These are phyloP conservation scores for Lepiota brunneoincarnata DNA, from an alignment of 768 basidiomycete genomes.

Conservation along the genomic window DNA sequence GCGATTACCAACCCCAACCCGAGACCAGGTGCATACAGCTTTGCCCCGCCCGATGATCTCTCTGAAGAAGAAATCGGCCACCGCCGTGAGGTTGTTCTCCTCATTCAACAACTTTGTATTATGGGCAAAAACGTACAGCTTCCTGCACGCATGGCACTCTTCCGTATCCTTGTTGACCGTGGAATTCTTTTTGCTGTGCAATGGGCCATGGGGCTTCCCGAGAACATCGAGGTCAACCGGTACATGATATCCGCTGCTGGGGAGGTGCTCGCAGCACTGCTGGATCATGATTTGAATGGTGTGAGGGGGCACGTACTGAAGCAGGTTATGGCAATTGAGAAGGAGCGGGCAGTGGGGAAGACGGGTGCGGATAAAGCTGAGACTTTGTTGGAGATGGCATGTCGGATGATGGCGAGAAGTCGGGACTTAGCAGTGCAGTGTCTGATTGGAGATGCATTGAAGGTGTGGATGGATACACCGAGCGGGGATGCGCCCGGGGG, in stretches of 20 bases:
- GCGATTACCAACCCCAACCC: conserved; percentile 11
- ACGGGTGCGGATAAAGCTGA: conserved; percentile 62
- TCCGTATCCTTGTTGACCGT: conserved; percentile 82
- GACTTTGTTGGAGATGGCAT: conserved; percentile 74
- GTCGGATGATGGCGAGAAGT: conserved; percentile 74
- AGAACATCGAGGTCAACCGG: conserved; percentile 46
- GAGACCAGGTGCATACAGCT: conserved; percentile 41
- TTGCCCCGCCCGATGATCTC: conserved; percentile 53
- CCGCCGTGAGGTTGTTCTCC: conserved; percentile 76
- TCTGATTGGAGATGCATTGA: conserved; percentile 86
- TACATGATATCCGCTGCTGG: conserved; percentile 78
- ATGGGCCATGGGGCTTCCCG: conserved; percentile 79
- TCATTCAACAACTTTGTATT: conserved; percentile 88
- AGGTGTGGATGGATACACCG: conserved; percentile 79
- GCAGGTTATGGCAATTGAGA: conserved; percentile 71
- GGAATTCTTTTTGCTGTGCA: conserved; percentile 90
- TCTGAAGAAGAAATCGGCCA: conserved; percentile 52
- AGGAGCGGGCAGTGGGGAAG: conserved; percentile 55
- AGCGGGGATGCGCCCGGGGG: conserved; percentile 29
- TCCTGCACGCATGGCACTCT: conserved; percentile 79
- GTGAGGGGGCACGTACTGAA: conserved; percentile 83
- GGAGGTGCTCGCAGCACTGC: conserved; percentile 77
- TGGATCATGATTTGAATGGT: conserved; percentile 90
- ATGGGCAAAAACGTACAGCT: conserved; percentile 98
- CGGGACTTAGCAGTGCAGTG: conserved; percentile 85